Percentiles rank a stretch among this genome's conserved stretches.
These are phyloP conservation scores for Aspergillus arachidicola DNA, from an alignment of 2,329 filamentous ascomycete species.

Conservation along the genomic window DNA sequence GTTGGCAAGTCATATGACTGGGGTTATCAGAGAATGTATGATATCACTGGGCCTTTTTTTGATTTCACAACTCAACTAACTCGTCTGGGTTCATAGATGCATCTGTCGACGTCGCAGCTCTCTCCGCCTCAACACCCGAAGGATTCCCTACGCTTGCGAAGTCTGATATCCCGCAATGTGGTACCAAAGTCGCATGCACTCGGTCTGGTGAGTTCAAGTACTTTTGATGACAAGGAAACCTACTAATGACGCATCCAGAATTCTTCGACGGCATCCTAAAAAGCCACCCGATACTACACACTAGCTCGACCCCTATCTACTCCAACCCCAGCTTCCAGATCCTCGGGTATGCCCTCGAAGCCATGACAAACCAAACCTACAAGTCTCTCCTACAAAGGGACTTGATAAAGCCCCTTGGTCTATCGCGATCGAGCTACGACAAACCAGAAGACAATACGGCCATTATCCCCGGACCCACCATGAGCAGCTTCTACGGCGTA, in stretches of 20 bases:
- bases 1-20: conserved; percentile 49
- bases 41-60: not conserved
- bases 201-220: not conserved
- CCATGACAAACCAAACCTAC: conserved; percentile 43
- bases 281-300: conserved; percentile 41
- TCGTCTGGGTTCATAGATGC: not conserved
- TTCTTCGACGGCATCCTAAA: conserved; percentile 23
- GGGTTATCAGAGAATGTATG: conserved; percentile 28
- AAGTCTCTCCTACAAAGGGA: conserved; percentile 37
- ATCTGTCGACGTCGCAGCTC: not conserved
- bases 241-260: not conserved
- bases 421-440: not conserved
- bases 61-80: not conserved
- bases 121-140: not conserved
- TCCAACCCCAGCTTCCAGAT: conserved; percentile 47
- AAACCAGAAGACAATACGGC: not conserved
- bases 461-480: not conserved
- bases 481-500: not conserved
- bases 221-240: too few relatives aligned
- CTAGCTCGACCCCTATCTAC: conserved; percentile 50
- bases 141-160: not conserved
- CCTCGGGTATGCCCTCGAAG: conserved; percentile 46
- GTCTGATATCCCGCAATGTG: not conserved
- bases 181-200: not conserved
- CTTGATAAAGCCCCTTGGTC: conserved; percentile 37